Percentiles rank a stretch among this genome's conserved stretches.
These are phyloP conservation scores for Lactarius indigo DNA, from an alignment of 768 basidiomycete species.

Conservation along the genomic window DNA sequence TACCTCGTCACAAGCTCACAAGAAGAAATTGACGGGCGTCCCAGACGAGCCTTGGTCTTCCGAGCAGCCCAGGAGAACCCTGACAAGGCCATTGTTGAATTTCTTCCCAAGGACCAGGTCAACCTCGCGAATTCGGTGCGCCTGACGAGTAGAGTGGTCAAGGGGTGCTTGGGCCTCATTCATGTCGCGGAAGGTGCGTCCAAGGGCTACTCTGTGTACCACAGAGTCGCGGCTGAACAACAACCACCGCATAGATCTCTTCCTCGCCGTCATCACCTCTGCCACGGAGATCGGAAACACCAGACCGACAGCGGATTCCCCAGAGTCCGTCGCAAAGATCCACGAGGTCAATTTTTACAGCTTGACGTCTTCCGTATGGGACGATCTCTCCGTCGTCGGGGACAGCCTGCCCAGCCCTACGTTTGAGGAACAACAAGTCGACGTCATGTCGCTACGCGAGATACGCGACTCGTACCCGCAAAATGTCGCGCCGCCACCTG, in stretches of 20 bases:
- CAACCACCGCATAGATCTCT: constrained; percentile 54
- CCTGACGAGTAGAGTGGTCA: constrained; percentile 66
- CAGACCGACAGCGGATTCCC: constrained; percentile 50
- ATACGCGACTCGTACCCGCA: constrained; percentile 44
- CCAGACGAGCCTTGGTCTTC: constrained; percentile 65
- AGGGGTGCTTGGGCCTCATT: constrained; percentile 83
- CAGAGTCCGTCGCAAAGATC: constrained; percentile 76
- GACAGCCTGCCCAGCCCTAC: constrained; percentile 58
- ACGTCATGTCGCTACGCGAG: constrained; percentile 42
- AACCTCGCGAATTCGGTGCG: constrained; percentile 61
- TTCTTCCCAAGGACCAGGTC: constrained; percentile 68
- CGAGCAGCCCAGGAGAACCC: constrained; percentile 52
- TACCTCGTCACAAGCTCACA: constrained; percentile 69
- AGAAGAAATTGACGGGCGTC: constrained; percentile 59
- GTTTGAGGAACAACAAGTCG: constrained; percentile 46
- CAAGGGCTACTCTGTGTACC: not conserved
- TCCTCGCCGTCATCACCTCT: constrained; percentile 77
- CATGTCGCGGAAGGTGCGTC: constrained; percentile 63
- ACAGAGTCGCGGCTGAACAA: not conserved
- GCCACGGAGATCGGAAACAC: constrained; percentile 74
- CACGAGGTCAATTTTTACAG: constrained; percentile 89
- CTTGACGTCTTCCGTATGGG: constrained; percentile 80
- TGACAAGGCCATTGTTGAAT: constrained; percentile 80
- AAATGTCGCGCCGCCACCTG: constrained; percentile 37
- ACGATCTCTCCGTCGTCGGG: constrained; percentile 55